Evolutionary conservation across 2,329 filamentous ascomycete genomes (phyloP), one percentile per base, ranked within the genome.

Genomic region (Verticillium nubilum): DNA sequence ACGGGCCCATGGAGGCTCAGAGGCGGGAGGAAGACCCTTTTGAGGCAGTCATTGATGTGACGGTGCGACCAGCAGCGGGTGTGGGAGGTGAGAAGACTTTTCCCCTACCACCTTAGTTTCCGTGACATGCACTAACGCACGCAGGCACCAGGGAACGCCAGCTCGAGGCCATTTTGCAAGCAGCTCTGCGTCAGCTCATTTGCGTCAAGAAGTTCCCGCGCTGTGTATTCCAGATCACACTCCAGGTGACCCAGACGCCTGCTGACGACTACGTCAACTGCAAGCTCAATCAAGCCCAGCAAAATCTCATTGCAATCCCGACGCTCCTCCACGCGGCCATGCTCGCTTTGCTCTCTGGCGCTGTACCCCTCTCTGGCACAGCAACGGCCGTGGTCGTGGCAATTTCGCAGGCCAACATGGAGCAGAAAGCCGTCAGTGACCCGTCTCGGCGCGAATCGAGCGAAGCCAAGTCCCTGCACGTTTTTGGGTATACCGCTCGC

Each of bases 21-120:
- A 86, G 93, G 68, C 86, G 91, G 68, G 94, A 99, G 71, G 92
- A 98, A 73, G 86, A 95, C 65, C 90, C 95, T 7, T 93, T 96
- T 74, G 92, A 97, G 77, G 92, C 94, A 28, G 86, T 89, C 56
- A 81, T 99, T 65, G 95, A 98, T 74, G 91, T 99, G 60, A 87
- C 94, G 71, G 85, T 99, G 64, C 86, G 95, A 72, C 94, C 94
- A 55, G 88, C 90, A 35, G 87, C 89, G 64, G 93, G 93, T 17
- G 87, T 95, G 53, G 92, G 90, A 78, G 89, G 92, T 87, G 73
- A 70, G 82, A 57, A 33, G 19, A 26, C 33, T 15, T 28, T 23
- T n/a, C 23, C 26, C 15, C 4, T 15, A n/a, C 28, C 19, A 4
- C n/a, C 23, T 9, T 17, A 4, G 15, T 23, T 4, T 12, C 15